Percentiles rank a stretch among this genome's conserved stretches.
Evolutionary conservation across 371 early-diverging fungal species (phyloP).

Genomic region (Nematocida sp.): DNA sequence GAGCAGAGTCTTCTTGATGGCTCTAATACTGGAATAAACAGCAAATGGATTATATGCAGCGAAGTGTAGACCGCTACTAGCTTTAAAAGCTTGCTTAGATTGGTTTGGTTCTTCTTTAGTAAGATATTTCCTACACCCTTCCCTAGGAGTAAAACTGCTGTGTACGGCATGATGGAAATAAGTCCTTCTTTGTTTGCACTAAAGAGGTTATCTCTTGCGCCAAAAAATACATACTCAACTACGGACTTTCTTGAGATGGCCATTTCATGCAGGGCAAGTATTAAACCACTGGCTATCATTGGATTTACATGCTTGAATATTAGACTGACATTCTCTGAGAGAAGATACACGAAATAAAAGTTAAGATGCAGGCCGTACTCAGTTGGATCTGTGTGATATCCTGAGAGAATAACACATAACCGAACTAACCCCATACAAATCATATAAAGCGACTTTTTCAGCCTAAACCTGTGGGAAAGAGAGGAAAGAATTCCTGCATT

Average conservation of each 20-base stretch:
- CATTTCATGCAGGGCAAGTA: constrained; percentile 45
- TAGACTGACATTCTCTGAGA: constrained; percentile 43
- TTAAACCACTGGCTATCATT: not conserved
- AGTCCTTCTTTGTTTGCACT: constrained; percentile 67
- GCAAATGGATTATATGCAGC: constrained; percentile 16
- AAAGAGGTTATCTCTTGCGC: constrained; percentile 52
- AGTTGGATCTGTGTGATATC: constrained; percentile 62
- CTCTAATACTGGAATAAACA: constrained; percentile 8
- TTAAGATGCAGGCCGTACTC: constrained; percentile 69
- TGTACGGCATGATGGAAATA: constrained; percentile 58
- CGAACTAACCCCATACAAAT: constrained; percentile 64
- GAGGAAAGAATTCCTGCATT: constrained; percentile 59
- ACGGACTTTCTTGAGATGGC: not conserved
- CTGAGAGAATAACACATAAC: constrained; percentile 48
- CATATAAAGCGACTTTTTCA: constrained; percentile 39
- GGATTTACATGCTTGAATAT: constrained; percentile 23
- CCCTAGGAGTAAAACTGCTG: constrained; percentile 63
- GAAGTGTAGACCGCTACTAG: constrained; percentile 1
- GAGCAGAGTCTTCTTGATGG: constrained; percentile 60
- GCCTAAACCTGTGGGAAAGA: constrained; percentile 12
- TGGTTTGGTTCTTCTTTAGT: constrained; percentile 17
- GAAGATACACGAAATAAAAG: constrained; percentile 68
- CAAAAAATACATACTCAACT: constrained; percentile 23
- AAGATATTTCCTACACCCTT: constrained; percentile 56
- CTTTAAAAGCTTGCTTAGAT: constrained; percentile 1